Evolutionary conservation across 1,139 yeast species (phyloP), one percentile per base, ranked within the genome.

Genomic region (Debaryomyces nepalensis): DNA sequence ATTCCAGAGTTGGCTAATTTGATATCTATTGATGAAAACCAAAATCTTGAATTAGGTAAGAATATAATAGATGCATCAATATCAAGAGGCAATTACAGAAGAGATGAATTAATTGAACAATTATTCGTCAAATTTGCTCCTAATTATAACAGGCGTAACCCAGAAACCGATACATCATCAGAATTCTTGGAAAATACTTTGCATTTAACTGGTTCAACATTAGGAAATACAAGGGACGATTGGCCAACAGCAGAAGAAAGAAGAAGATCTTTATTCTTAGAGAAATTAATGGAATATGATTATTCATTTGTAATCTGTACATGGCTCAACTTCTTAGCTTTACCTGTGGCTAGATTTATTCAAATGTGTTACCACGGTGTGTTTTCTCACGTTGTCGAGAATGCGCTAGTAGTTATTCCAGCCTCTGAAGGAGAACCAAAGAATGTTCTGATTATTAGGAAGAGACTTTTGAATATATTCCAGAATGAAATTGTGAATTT

Each of bases 231-330:
- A 2, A 77, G 80, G 51, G 95, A 83, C 52, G 96, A 88, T 59
- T 87, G 96, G 95, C 95, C 96, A 36, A 87, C 96, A 1, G 87
- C 93, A 0, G 93, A 86, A 54, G 96, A 88, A 61, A 81, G 95
- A 72, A 82, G 93, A 67, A 73, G 95, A 49, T 74, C 96, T 0
- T 58, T 87, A 23, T 84, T 89, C 53, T 66, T 87, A 46, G 93
- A 88, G 57, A 80, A 83, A 49, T 67, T 89, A 44, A 79, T 85
- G 64, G 79, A 76, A 27, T 86, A 79, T 54, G 93, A 87, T 52
- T 72, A 71, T 37, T 67, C 72, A 37, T 82, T 87, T 50, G 69
- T 84, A 15, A 66, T 76, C 14, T 73, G 81, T 41, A 73, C 82
- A 1, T 74, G 88, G 63, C 80, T 79, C 41, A 81, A 84, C 44